phyloP scores from a whole-genome alignment of 345 rosid genomes.

The Citrus maxima region DNA sequence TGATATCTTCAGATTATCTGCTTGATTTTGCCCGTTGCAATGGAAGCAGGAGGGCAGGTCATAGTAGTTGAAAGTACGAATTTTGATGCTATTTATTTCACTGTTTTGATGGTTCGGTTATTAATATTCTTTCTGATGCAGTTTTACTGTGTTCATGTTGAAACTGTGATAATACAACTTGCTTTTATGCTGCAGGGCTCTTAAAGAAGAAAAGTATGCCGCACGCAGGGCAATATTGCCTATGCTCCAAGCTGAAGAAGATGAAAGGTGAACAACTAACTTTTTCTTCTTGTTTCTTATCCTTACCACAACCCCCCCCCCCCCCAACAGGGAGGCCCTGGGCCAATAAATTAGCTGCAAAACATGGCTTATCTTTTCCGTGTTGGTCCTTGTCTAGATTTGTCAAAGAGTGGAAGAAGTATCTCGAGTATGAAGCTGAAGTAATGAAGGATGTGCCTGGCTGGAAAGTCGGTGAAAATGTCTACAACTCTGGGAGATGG shows the following conservation, averaged over 20 bases:
- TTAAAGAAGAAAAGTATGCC: slow-evolving; percentile 94
- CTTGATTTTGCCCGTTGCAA: not conserved
- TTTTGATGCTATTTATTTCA: not conserved
- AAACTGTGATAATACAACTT: not conserved
- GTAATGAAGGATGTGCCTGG: slow-evolving; percentile 99
- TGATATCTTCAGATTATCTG: not conserved
- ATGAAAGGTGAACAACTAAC: slow-evolving; percentile 61
- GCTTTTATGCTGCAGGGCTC: slow-evolving; percentile 53
- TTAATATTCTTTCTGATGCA: not conserved
- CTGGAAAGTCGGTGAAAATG: slow-evolving; percentile 96
- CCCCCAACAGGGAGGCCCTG: no score
- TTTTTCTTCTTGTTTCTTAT: not conserved
- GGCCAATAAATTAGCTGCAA: not conserved
- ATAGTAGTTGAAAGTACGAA: not conserved
- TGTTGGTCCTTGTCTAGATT: slow-evolving; percentile 42
- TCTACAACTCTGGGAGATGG: slow-evolving; percentile 94
- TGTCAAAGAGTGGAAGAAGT: slow-evolving; percentile 94
- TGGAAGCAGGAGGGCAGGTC: not conserved
- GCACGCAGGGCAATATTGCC: slow-evolving; percentile 89
- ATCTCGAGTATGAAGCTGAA: slow-evolving; percentile 96
- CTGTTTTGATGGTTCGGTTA: not conserved
- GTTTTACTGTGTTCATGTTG: not conserved
- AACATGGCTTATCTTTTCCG: not conserved
- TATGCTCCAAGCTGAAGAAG: slow-evolving; percentile 97
- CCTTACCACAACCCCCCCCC: no score